Evolutionary conservation across 352 stramenopile genomes (phyloP), one percentile per base, ranked within the genome.

Genomic region (Hyaloperonospora arabidopsidis): DNA sequence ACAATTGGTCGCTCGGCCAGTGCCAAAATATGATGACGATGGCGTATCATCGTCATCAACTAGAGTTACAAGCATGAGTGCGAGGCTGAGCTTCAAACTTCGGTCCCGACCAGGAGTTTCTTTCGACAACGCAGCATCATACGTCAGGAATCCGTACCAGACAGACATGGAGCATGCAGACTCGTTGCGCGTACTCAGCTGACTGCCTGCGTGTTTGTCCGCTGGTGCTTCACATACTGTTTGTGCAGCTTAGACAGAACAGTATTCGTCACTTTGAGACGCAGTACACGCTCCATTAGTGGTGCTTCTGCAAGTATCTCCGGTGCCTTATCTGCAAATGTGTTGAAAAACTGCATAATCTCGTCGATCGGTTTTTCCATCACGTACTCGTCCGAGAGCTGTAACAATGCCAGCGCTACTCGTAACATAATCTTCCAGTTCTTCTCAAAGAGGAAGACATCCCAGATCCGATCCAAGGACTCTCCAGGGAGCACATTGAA

Each of bases 321-420:
- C 11, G 87, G 65, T 3, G 67, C 68, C 18, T 76, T 63, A 46
- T 73, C 68, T 25, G 67, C 64, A 48, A 91, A 93, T 12, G 84
- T 92, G 59, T 92, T 94, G 60, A 94, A 84, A 49, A 92, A 90
- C 54, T 85, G 70, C 78, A 91, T 93, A 28, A 92, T 75, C 52
- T 90, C 68, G 59, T 94, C 84, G 36, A 92, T 93, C 2, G 72
- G 65, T 44, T 85, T 80, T 19, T 67, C 59, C 43, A 83, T 59
- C 6, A 94, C 76, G 53, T 80, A 68, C 7, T 71, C 52, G 21
- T 88, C 69, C 8, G 81, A 79, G 11, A 90, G 51, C 52, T 89
- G 70, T 23, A 94, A 49, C 45, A 94, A 36, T 19, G 80, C 76
- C 2, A 94, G 49, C 1, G 84, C 68, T n/a, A 81, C 60, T 36